A percentile compares a stretch with the other conserved stretches of the same genome.
These are phyloP conservation scores for Sporothrix globosa DNA, from an alignment of 2,329 filamentous ascomycete species.

Conservation along the genomic window DNA sequence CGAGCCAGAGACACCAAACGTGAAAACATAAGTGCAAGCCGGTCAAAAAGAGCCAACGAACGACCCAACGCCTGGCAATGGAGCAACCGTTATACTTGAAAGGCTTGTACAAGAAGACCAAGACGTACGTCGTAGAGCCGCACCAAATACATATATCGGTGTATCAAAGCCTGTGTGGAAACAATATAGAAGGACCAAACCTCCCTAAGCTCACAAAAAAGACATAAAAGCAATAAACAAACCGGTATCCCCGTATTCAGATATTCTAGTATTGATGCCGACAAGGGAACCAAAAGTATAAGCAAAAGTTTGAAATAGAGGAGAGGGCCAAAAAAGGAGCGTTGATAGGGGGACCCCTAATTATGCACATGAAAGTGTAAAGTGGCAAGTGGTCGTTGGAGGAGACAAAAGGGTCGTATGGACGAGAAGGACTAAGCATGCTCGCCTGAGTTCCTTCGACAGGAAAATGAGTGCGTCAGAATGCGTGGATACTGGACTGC, in stretches of 20 bases:
- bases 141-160: background rate
- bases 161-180: background rate
- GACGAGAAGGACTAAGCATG: too few relatives aligned
- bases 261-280: background rate
- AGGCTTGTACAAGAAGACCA: background rate
- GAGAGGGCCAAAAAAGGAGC: background rate
- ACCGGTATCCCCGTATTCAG: background rate
- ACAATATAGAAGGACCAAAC: background rate
- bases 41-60: background rate
- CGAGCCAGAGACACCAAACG: background rate
- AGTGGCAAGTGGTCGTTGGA: background rate
- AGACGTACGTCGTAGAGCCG: background rate
- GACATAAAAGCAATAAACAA: background rate
- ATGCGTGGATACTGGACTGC: too few relatives aligned
- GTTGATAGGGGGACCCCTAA: background rate
- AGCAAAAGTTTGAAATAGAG: background rate
- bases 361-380: background rate
- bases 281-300: background rate
- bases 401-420: background rate
- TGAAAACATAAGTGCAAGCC: background rate
- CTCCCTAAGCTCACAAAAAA: background rate
- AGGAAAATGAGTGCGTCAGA: too few relatives aligned
- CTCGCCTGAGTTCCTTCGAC: too few relatives aligned
- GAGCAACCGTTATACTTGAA: conserved; percentile 12
- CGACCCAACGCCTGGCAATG: conserved; percentile 21